Evolutionary conservation across 2,329 filamentous ascomycete genomes (phyloP).

Genomic region (Blumeria graminis): DNA sequence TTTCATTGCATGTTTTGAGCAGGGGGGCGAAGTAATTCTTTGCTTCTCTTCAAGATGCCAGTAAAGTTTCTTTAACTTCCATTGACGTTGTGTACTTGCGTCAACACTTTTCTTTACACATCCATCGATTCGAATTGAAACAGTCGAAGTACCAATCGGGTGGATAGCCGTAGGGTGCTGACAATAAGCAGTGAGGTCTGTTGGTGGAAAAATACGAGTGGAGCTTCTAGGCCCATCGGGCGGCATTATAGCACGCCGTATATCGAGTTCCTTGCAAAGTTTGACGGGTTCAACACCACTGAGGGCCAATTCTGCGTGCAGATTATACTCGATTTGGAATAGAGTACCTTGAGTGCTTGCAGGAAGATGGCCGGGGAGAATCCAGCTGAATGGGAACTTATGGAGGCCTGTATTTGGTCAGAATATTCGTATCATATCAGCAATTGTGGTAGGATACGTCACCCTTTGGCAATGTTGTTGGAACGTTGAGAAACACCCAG

Average conservation of each 20-base stretch:
- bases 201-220: conserved; percentile 85
- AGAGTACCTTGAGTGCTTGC: conserved; percentile 55
- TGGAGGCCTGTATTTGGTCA: conserved; percentile 30
- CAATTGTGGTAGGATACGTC: conserved; percentile 7
- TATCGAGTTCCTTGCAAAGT: conserved; percentile 41
- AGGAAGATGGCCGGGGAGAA: conserved; percentile 68
- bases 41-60: conserved; percentile 85
- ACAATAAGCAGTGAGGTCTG: conserved; percentile 70
- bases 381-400: conserved; percentile 68
- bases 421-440: neutral
- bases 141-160: conserved; percentile 58
- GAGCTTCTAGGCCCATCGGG: conserved; percentile 67
- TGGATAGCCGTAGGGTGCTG: conserved; percentile 65
- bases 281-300: conserved; percentile 37
- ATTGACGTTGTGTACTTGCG: conserved; percentile 49
- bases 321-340: conserved; percentile 52
- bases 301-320: conserved; percentile 41
- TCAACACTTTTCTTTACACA: conserved; percentile 46
- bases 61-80: conserved; percentile 74
- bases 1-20: conserved; percentile 44
- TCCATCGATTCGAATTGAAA: conserved; percentile 67
- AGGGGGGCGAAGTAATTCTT: conserved; percentile 56
- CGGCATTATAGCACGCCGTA: conserved; percentile 53
- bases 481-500: conserved; percentile 50
- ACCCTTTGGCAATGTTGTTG: conserved; percentile 26